These are phyloP conservation scores for Colletotrichum sp. DNA, from an alignment of 2,329 filamentous ascomycete genomes.

Conservation along the genomic window DNA sequence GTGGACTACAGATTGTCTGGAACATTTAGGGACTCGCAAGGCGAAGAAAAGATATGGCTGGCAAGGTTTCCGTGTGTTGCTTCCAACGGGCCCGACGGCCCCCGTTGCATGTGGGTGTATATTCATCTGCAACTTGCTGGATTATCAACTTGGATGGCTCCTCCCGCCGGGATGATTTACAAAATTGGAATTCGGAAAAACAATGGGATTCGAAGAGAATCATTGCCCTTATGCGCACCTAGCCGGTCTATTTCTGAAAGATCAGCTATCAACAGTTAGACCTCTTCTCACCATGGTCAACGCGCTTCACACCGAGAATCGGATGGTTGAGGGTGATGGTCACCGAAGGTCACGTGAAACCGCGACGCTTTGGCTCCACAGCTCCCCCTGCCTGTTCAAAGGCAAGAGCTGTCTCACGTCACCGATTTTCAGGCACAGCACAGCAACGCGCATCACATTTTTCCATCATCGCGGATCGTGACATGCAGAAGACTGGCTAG, in stretches of 20 bases:
- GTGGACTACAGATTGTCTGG: neutral
- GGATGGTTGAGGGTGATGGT: neutral
- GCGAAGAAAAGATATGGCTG: neutral
- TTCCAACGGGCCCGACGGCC: neutral
- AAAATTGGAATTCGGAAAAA: neutral
- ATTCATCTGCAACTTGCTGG: neutral
- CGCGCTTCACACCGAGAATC: neutral
- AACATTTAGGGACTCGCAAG: neutral
- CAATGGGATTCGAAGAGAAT: neutral
- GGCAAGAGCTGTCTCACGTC: neutral
- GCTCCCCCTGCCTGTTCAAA: neutral
- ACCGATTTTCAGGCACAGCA: neutral
- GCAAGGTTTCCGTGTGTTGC: neutral
- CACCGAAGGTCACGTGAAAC: neutral
- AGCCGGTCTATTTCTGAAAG: neutral
- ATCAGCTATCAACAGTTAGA: neutral
- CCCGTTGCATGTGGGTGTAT: neutral
- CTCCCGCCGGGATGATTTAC: neutral
- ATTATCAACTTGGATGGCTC: neutral
- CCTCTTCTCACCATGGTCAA: neutral
- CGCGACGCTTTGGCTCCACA: neutral
- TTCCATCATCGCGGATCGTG: neutral
- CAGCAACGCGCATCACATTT: neutral
- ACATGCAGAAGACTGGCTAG: neutral
- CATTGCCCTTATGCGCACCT: neutral